These are phyloP conservation scores for Pinus tabuliformis DNA, from an alignment of 75 land plant species.

Conservation along the genomic window DNA sequence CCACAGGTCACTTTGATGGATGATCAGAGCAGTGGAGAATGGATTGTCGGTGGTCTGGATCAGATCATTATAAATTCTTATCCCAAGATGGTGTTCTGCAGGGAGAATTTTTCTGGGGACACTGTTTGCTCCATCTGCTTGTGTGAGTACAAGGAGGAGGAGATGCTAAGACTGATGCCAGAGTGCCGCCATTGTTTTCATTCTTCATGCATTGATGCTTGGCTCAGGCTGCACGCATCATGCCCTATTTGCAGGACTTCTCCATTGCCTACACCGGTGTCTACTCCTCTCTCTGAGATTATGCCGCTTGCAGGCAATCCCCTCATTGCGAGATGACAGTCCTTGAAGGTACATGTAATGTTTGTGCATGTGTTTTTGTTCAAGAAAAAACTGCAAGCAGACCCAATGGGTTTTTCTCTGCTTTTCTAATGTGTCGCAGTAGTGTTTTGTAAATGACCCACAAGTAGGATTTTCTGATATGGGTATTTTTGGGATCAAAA, in stretches of 20 bases:
- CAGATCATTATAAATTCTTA: slow-evolving; percentile 74
- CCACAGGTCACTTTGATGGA: not conserved
- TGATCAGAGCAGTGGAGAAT: slow-evolving; percentile 2
- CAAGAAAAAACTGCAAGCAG: not conserved
- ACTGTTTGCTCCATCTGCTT: slow-evolving; percentile 78
- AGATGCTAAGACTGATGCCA: slow-evolving; percentile 91
- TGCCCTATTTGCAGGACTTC: slow-evolving; percentile 94
- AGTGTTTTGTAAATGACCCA: no score
- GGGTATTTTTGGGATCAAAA: no score
- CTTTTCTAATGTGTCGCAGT: not conserved
- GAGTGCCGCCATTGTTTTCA: slow-evolving; percentile 92
- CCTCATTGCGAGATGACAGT: slow-evolving; percentile 4
- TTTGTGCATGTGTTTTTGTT: no score
- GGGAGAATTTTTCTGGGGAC: slow-evolving; percentile 13
- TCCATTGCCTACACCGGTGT: slow-evolving; percentile 79
- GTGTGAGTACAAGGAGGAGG: slow-evolving; percentile 74
- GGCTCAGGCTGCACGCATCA: slow-evolving; percentile 85
- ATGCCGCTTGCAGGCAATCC: slow-evolving; percentile 78
- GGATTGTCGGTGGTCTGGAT: slow-evolving; percentile 54
- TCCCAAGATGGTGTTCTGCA: slow-evolving; percentile 67
- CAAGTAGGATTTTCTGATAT: no score
- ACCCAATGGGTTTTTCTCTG: not conserved
- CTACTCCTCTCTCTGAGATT: slow-evolving; percentile 88
- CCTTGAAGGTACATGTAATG: not conserved
- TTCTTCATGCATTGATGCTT: slow-evolving; percentile 71